Conservation (phyloP, 192 early-diverging fungal species). For the Haplosporangium gracile region DNA sequence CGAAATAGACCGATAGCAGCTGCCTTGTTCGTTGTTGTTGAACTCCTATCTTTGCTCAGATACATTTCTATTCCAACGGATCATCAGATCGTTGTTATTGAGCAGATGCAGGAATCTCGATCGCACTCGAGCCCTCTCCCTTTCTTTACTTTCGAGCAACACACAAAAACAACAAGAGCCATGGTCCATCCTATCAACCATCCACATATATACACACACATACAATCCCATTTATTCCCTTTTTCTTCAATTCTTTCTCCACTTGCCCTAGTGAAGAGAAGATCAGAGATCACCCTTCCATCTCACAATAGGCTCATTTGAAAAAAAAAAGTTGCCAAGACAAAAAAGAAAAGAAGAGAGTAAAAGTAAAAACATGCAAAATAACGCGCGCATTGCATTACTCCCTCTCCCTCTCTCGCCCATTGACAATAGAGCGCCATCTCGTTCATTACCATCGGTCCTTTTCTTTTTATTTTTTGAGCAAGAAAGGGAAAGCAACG, state of each 20-base stretch:
- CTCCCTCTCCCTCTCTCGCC: neutral
- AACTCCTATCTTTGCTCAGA: too few species aligned
- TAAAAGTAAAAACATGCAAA: neutral
- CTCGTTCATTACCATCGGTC: too few species aligned
- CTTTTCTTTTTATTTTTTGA: neutral
- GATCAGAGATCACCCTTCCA: too few species aligned
- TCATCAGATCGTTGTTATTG: neutral
- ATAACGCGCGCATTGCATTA: neutral
- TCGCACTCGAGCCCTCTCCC: neutral
- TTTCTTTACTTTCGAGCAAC: neutral
- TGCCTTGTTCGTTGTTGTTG: too few species aligned
- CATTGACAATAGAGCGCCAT: too few species aligned
- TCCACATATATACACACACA: neutral
- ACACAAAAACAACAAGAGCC: neutral
- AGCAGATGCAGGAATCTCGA: neutral
- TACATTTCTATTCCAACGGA: neutral
- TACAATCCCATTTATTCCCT: neutral
- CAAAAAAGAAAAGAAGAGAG: slow-evolving; percentile 1
- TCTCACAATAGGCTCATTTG: too few species aligned
- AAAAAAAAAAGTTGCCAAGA: too few species aligned
- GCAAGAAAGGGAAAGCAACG: neutral
- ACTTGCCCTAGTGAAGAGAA: too few species aligned
- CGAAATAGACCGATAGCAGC: too few species aligned
- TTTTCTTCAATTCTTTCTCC: neutral
- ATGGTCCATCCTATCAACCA: neutral